Percentiles rank a stretch among this genome's conserved stretches.
Conservation (phyloP, 2,329 filamentous ascomycete species). For the Purpureocillium takamizusanense region DNA sequence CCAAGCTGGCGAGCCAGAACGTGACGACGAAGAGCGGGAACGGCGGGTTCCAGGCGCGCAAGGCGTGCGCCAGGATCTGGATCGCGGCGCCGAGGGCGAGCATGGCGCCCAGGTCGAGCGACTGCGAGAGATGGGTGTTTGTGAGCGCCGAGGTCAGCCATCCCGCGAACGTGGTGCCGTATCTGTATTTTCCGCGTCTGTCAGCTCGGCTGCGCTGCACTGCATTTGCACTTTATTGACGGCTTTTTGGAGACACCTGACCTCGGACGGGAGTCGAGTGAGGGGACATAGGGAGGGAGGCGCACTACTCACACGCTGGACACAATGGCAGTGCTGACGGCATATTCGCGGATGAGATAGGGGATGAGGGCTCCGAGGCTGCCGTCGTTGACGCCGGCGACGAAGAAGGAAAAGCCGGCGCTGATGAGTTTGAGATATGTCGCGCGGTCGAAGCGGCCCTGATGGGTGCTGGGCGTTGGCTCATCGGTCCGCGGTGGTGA, state of each 20-base stretch:
- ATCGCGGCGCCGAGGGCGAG: slow-evolving; percentile 45
- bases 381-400: slow-evolving; percentile 56
- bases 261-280: no score
- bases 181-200: slow-evolving; percentile 23
- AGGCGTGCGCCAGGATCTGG: slow-evolving; percentile 43
- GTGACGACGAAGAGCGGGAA: slow-evolving; percentile 48
- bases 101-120: slow-evolving; percentile 46
- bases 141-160: slow-evolving; percentile 50
- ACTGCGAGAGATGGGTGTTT: slow-evolving; percentile 42
- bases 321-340: slow-evolving; percentile 40
- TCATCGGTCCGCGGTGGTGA: no score
- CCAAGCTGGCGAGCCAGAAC: slow-evolving; percentile 48
- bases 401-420: slow-evolving; percentile 54
- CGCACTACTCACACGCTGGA: slow-evolving; percentile 37
- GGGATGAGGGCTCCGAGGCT: slow-evolving; percentile 54
- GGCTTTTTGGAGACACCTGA: no score
- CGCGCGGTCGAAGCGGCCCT: slow-evolving; percentile 8
- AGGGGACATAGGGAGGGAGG: slow-evolving; percentile 7
- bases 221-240: no score
- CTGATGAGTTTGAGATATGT: slow-evolving; percentile 40
- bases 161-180: slow-evolving; percentile 47
- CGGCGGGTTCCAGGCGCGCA: slow-evolving; percentile 45
- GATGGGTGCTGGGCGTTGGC: no score
- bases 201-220: no score
- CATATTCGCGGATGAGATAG: slow-evolving; percentile 49